Evolutionary conservation across 1,284 basidiomycete genomes (phyloP), one percentile per base, ranked within the genome.

Genomic region (Leccinum subfulvum): DNA sequence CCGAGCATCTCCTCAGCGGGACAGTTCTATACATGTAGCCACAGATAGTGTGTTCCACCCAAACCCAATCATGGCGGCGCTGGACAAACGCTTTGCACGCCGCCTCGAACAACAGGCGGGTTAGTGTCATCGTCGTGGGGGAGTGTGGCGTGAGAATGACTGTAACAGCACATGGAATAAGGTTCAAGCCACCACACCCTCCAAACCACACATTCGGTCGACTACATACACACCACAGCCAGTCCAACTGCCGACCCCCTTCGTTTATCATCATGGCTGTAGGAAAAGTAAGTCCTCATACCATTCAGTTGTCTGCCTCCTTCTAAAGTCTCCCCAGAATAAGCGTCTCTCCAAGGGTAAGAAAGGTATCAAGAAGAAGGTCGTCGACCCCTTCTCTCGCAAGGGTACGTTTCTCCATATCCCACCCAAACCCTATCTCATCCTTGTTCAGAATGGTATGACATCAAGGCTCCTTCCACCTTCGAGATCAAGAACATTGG

Each of bases 311-410:
- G 9, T 58, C 2, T 30, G 35, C 3, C 21, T 49, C 21, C 35
- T 4, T 3, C 62, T 72, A 51, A 49, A 73, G 61, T 4, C 26
- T 37, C 53, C 37, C 11, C 57, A 67, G 93, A 98, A 98, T 85
- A 99, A 99, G 85, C 92, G 97, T 80, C 90, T 98, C 75, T 97
- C 95, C 62, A 99, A 99, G 86, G 96, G 97, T 77, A 98, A 98
- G 89, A 98, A 98, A 87, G 95, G 96, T 79, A 90, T 97, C 85
- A 97, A 97, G 90, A 97, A 98, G 85, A 97, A 97, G 89, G 94
- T 97, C 79, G 95, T 99, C 72, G 97, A 99, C 87, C 95, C 97
- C 72, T 98, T 99, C 92, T 91, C 97, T 73, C 91, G 97, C 83
- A 99, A 99, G 85, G 97, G 95, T 90, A 68, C 58, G 80, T 64